phyloP scores from a whole-genome alignment of 306 rosid species.

The Vigna radiata region DNA sequence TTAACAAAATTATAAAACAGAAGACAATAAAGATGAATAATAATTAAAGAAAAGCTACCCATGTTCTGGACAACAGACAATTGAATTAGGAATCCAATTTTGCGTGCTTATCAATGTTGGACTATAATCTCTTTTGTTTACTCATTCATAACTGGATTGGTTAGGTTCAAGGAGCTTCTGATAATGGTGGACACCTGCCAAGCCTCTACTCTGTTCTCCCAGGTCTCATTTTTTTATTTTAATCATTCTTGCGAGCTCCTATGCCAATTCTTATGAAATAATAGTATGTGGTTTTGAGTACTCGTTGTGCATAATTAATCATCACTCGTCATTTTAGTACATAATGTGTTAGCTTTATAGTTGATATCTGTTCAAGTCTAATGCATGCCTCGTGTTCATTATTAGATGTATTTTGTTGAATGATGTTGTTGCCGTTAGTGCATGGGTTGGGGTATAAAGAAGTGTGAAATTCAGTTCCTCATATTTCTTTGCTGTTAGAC shows the following conservation, averaged over 20 bases:
- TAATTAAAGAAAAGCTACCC: neutral
- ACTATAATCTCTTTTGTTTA: slow-evolving; percentile 41
- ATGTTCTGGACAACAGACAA: neutral
- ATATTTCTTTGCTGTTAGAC: slow-evolving; percentile 2
- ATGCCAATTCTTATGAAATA: slow-evolving; percentile 24
- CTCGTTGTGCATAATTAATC: slow-evolving; percentile 27
- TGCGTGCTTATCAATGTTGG: neutral
- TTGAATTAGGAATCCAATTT: slow-evolving; percentile 12
- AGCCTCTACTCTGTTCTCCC: slow-evolving; percentile 94
- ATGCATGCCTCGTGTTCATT: slow-evolving; percentile 11
- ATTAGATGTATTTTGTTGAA: slow-evolving; percentile 32
- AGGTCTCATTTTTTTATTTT: slow-evolving; percentile 57
- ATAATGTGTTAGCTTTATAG: neutral
- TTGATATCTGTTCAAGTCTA: slow-evolving; percentile 20
- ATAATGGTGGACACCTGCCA: slow-evolving; percentile 99
- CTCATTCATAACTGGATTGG: slow-evolving; percentile 31
- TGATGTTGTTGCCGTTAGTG: slow-evolving; percentile 4
- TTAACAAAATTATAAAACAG: slow-evolving; percentile 7
- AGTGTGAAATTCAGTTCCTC: slow-evolving; percentile 8
- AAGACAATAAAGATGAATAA: slow-evolving; percentile 10
- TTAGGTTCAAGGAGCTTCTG: slow-evolving; percentile 97
- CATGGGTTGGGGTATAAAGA: slow-evolving; percentile 5
- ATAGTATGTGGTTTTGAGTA: neutral
- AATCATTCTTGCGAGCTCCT: slow-evolving; percentile 13
- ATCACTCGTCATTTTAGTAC: slow-evolving; percentile 8